Conservation (phyloP, 1,284 basidiomycete genomes). For the Puccinia novopanici region DNA sequence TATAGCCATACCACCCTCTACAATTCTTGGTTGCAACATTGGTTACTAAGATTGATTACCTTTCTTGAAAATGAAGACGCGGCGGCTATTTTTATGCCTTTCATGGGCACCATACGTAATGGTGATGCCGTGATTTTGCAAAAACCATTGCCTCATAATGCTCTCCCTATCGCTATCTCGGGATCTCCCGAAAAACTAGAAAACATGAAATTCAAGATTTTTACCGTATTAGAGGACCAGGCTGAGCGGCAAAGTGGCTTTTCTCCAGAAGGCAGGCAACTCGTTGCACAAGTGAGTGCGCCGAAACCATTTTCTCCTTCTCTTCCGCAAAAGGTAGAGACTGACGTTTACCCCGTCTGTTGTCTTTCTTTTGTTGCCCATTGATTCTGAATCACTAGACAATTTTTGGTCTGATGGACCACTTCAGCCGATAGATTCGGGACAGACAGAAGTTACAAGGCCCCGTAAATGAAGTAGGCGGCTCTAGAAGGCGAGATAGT, state of each 20-base stretch:
- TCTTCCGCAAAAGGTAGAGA: not conserved
- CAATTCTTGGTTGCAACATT: constrained; percentile 91
- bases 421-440: constrained; percentile 85
- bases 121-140: constrained; percentile 90
- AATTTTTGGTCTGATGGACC: constrained; percentile 91
- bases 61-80: constrained; percentile 65
- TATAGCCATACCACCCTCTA: constrained; percentile 78
- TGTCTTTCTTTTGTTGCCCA: not conserved
- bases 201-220: constrained; percentile 74
- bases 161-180: constrained; percentile 81
- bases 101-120: constrained; percentile 76
- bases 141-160: constrained; percentile 85
- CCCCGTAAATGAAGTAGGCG: constrained; percentile 13
- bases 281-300: constrained; percentile 76
- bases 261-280: constrained; percentile 73
- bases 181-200: constrained; percentile 68
- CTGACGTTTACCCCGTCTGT: not conserved
- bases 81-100: constrained; percentile 73
- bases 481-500: constrained; percentile 61
- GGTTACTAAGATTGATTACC: constrained; percentile 80
- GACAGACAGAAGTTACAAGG: constrained; percentile 62
- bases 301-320: not conserved
- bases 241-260: constrained; percentile 68
- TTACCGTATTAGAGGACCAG: constrained; percentile 83
- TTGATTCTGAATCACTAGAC: constrained; percentile 64